Base-by-base conservation (phyloP, 176 grass and related monocot species). In the Paspalum notatum region DNA sequence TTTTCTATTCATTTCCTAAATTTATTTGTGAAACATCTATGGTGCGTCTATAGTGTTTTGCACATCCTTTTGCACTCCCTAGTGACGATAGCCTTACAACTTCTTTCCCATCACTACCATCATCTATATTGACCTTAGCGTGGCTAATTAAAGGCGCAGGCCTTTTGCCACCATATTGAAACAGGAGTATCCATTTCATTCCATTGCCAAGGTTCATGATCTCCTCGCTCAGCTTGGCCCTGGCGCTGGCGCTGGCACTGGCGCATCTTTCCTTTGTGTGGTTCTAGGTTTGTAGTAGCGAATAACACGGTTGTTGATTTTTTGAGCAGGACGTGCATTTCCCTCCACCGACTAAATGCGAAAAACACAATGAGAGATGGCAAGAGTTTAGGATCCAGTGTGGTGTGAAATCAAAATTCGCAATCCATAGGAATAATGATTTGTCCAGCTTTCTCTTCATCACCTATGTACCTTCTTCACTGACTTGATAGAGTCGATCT, bases 271-370 rank as follows among this genome's bases (percentile, higher is more conserved):
- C 0, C 4, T 18, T 38, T 63, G 40, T 48, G 44, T 37, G 17
- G 24, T 17, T 80, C 58, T 5, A n/a, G 12, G 47, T 72, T 83
- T 16, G 7, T 73, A 88, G 43, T 74, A 88, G 32, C 44, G 22
- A 79, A 88, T 54, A 80, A 84, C 45, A 15, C 86, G 68, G 4
- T 1, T 55, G 38, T 88, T 80, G 43, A 80, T 79, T 18, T 79
- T 74, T 51, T 88, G 86, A 61, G 18, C 1, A 1, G 60, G 86
- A 1, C 75, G 81, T 26, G 54, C 8, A 75, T 88, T 79, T 5
- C 15, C 1, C 18, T 80, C 44, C 9, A 5, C 9, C 8, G 14
- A 1, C 86, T 88, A 69, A 22, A 48, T 38, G 54, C 55, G 47
- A 12, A 71, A 62, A 9, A 71, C 44, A 65, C 22, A 60, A 18